Percentiles rank a stretch among this genome's conserved stretches.
Conservation (phyloP, 2,329 filamentous ascomycete genomes). For the Lasiodiplodia theobromae region DNA sequence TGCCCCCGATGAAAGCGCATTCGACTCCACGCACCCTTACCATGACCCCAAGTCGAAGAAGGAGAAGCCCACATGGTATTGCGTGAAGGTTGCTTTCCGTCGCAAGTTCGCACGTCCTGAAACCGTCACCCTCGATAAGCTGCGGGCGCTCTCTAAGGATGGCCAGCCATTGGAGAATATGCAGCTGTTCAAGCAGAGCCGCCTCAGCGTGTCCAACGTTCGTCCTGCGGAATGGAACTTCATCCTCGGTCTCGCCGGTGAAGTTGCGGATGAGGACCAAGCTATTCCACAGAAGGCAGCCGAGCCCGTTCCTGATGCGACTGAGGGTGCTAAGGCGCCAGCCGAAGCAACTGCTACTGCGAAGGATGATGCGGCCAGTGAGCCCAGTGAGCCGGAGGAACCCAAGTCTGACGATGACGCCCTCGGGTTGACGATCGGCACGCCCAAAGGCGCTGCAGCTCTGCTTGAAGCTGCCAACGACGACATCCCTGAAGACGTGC, state of each 20-base stretch:
- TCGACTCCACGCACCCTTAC: constrained; percentile 76
- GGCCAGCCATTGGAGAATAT: constrained; percentile 71
- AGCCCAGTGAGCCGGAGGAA: constrained; percentile 21
- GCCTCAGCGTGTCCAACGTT: constrained; percentile 81
- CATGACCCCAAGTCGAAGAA: constrained; percentile 79
- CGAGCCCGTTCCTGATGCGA: background rate
- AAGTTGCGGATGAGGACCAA: constrained; percentile 7
- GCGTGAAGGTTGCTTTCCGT: constrained; percentile 87
- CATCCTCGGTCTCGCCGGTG: constrained; percentile 59
- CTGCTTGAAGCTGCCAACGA: constrained; percentile 11
- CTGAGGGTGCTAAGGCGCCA: background rate
- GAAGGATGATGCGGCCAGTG: constrained; percentile 12
- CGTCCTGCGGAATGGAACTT: constrained; percentile 69
- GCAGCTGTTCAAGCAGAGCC: constrained; percentile 82
- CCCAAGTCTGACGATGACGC: constrained; percentile 24
- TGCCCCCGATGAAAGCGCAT: constrained; percentile 78
- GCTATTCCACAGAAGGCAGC: constrained; percentile 10
- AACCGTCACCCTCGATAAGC: constrained; percentile 72
- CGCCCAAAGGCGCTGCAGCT: constrained; percentile 26
- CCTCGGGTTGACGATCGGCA: constrained; percentile 25
- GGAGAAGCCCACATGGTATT: constrained; percentile 79
- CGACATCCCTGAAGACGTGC: background rate
- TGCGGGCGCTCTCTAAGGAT: constrained; percentile 68
- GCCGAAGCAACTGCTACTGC: background rate
- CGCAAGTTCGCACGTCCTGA: constrained; percentile 72